A percentile compares a stretch with the other conserved stretches of the same genome.
phyloP scores from a whole-genome alignment of 2,329 filamentous ascomycete species.

The Ilyonectria sp. region DNA sequence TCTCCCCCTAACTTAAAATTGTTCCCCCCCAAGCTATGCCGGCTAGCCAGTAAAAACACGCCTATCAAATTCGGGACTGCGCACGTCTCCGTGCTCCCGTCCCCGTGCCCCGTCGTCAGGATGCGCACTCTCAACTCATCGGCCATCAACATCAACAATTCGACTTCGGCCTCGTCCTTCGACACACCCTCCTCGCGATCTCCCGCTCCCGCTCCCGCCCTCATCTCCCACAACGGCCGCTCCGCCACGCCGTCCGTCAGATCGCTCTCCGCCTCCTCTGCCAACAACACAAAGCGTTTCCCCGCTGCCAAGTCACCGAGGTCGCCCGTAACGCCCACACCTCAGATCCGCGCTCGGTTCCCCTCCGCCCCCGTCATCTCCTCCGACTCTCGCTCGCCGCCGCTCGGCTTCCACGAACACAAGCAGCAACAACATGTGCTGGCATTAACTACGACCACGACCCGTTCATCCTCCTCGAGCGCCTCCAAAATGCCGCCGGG shows the following conservation, averaged over 20 bases:
- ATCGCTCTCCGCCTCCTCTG: slow-evolving; percentile 27
- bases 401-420: slow-evolving; percentile 42
- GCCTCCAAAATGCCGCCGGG: slow-evolving; percentile 61
- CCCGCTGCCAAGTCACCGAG: slow-evolving; percentile 38
- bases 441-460: slow-evolving; percentile 49
- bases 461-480: slow-evolving; percentile 47
- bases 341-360: slow-evolving; percentile 41
- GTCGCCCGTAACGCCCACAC: slow-evolving; percentile 24
- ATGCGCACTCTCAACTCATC: slow-evolving; percentile 47
- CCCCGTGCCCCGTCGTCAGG: slow-evolving; percentile 39
- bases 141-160: slow-evolving; percentile 33
- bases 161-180: slow-evolving; percentile 37
- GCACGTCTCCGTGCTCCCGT: slow-evolving; percentile 27
- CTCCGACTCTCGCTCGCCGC: slow-evolving; percentile 38
- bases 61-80: slow-evolving; percentile 29
- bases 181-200: slow-evolving; percentile 40
- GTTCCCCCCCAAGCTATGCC: slow-evolving; percentile 33
- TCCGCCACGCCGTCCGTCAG: slow-evolving; percentile 21
- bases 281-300: slow-evolving; percentile 34
- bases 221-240: slow-evolving; percentile 32
- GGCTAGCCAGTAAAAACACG: slow-evolving; percentile 41
- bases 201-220: slow-evolving; percentile 31
- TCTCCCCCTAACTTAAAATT: slow-evolving; percentile 38
- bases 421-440: slow-evolving; percentile 50
- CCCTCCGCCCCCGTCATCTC: slow-evolving; percentile 41